Percentiles rank a stretch among this genome's conserved stretches.
Evolutionary conservation across 768 basidiomycete genomes (phyloP).

Genomic region (Termitomyces eurrhizus): DNA sequence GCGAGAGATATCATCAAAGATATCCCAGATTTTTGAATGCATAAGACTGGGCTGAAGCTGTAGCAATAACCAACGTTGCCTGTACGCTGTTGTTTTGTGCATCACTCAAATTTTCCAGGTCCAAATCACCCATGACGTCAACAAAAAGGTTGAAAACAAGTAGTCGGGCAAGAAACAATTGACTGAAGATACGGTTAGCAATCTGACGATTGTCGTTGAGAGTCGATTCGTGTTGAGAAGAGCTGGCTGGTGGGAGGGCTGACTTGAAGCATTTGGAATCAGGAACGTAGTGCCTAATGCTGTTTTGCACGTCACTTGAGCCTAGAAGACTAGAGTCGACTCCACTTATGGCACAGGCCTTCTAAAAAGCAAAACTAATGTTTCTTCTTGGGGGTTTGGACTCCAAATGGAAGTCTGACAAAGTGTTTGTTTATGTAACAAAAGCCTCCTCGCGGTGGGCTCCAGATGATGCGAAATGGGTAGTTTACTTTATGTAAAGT

Average conservation of each 20-base stretch:
- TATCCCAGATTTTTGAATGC: constrained; percentile 34
- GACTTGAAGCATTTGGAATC: constrained; percentile 27
- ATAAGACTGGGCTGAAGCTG: constrained; percentile 37
- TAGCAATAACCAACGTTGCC: constrained; percentile 36
- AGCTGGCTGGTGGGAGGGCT: constrained; percentile 27
- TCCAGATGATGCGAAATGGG: too few species aligned
- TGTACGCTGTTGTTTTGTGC: constrained; percentile 20
- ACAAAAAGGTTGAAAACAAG: constrained; percentile 36
- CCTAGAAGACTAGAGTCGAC: constrained; percentile 42
- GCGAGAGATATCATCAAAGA: constrained; percentile 35
- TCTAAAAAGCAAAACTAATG: too few species aligned
- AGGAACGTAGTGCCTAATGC: constrained; percentile 34
- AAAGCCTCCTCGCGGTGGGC: too few species aligned
- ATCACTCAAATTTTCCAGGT: constrained; percentile 1
- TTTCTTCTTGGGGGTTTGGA: too few species aligned
- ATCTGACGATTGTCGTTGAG: constrained; percentile 34
- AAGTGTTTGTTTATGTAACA: too few species aligned
- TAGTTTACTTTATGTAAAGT: too few species aligned
- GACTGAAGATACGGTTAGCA: constrained; percentile 32
- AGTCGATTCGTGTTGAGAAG: constrained; percentile 26
- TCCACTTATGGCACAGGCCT: constrained; percentile 40
- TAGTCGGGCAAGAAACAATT: constrained; percentile 37
- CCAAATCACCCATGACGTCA: constrained; percentile 24
- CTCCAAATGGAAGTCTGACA: too few species aligned
- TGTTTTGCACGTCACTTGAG: constrained; percentile 39